Evolutionary conservation across 1,284 basidiomycete species (phyloP), one percentile per base, ranked within the genome.

Genomic region (Mycosarcoma maydis): DNA sequence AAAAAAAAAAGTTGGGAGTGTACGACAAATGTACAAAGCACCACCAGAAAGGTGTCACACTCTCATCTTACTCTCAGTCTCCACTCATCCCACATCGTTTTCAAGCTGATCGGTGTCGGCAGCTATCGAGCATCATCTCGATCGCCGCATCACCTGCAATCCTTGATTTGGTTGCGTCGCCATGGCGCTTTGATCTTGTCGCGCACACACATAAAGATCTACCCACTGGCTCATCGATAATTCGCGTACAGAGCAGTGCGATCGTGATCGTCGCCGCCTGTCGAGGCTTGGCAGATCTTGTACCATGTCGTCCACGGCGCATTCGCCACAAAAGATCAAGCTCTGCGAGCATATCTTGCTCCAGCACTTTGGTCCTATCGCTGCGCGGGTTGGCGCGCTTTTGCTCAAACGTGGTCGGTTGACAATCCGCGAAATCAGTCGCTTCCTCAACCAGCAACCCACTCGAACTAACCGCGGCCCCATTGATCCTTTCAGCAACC

Each of bases 371-470:
- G 92, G 92, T 4, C 86, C 88, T 29, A 84, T 91, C 47, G 88
- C 88, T 37, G 88, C 66, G 14, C 88, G 87, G 80, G 87, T 97
- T 48, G 90, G 89, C 4, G 88, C 88, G n/a, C 86, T 87, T 10
- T 85, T 98, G n/a, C 87, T 98, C 16, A 89, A 88, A 44, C 87
- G 91, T 34, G 95, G 95, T 14, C 88, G 94, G 29, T 85, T 96
- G 19, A 87, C 90, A 7, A 85, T 94, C 26, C 75, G 86, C 4
- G 83, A 84, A 11, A 74, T 86, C 24, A 47, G 43, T 19, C 72
- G 73, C 33, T 76, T 75, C 36, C 57, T 80, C 48, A 72, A 74
- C 22, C 55, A 70, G 38, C 39, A 67, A 11, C 54, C 65, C 9
- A 55, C 64, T 7, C 51, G 62, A 16, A 50, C 53, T 42, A 66